These are phyloP conservation scores for Didymella arachidicola DNA, from an alignment of 2,329 filamentous ascomycete genomes.

Conservation along the genomic window DNA sequence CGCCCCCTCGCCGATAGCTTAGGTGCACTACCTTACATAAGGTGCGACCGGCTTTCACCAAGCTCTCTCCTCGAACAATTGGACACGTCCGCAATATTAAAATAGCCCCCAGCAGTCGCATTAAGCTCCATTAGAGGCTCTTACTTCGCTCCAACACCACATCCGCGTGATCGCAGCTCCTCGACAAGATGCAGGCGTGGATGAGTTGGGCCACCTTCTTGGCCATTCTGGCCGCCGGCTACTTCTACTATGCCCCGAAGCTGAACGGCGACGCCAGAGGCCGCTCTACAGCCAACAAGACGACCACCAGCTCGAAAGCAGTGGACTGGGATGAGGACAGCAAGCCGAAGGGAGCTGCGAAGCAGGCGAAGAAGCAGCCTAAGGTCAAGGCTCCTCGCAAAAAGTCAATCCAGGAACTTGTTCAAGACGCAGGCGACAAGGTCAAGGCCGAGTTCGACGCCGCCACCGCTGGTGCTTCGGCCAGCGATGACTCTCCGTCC, in stretches of 20 bases:
- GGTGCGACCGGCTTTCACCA: conserved; percentile 9
- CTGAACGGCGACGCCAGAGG: conserved; percentile 34
- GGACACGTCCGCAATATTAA: conserved; percentile 8
- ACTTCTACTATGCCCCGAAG: conserved; percentile 44
- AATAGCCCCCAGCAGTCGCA: conserved; percentile 8
- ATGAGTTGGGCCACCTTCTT: conserved; percentile 46
- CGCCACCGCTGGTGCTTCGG: conserved; percentile 74
- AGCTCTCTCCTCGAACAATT: conserved; percentile 16
- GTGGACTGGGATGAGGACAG: conserved; percentile 40
- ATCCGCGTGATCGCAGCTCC: background rate
- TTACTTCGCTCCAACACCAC: background rate
- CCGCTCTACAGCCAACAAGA: conserved; percentile 38
- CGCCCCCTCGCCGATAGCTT: conserved; percentile 20
- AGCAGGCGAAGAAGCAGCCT: conserved; percentile 34
- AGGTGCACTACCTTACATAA: conserved; percentile 27
- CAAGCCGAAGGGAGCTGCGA: conserved; percentile 37
- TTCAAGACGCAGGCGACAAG: conserved; percentile 47
- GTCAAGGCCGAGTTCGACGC: conserved; percentile 40
- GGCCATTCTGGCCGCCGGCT: conserved; percentile 37
- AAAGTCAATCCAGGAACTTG: conserved; percentile 47
- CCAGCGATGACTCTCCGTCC: conserved; percentile 78
- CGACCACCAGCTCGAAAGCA: conserved; percentile 33
- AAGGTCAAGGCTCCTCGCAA: conserved; percentile 48
- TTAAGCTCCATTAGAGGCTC: conserved; percentile 6
- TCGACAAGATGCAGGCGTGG: conserved; percentile 43